Conservation (phyloP, 306 rosid genomes). For the Cajanus cajan region DNA sequence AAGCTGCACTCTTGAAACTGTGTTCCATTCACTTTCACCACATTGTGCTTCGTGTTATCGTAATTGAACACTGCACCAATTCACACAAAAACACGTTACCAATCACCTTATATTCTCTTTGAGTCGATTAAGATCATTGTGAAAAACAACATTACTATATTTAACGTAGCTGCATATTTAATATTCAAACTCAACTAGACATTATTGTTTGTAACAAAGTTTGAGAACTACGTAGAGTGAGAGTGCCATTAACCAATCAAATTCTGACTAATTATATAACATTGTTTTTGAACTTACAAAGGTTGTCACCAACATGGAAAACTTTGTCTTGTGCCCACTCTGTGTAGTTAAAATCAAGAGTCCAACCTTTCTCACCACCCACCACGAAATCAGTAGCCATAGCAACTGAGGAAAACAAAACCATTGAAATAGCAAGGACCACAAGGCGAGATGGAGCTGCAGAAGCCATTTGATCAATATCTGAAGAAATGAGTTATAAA, state of each 20-base stretch:
- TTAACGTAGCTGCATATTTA: no score
- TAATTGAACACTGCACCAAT: conserved; percentile 32
- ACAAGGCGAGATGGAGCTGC: not conserved
- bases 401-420: conserved; percentile 40
- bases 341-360: conserved; percentile 22
- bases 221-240: not conserved
- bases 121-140: no score
- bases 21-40: conserved; percentile 31
- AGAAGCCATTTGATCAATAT: conserved; percentile 43
- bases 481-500: no score
- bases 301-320: conserved; percentile 47
- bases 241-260: no score
- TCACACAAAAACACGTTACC: not conserved
- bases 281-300: not conserved
- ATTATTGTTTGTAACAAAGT: not conserved
- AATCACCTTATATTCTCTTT: no score
- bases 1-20: conserved; percentile 7
- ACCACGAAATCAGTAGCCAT: conserved; percentile 44
- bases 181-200: no score
- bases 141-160: no score
- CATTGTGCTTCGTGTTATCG: conserved; percentile 14
- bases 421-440: conserved; percentile 33
- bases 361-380: conserved; percentile 51
- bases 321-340: conserved; percentile 43
- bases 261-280: no score